Conservation (phyloP, 805 yeast species). For the Spathaspora hagerdaliae region DNA sequence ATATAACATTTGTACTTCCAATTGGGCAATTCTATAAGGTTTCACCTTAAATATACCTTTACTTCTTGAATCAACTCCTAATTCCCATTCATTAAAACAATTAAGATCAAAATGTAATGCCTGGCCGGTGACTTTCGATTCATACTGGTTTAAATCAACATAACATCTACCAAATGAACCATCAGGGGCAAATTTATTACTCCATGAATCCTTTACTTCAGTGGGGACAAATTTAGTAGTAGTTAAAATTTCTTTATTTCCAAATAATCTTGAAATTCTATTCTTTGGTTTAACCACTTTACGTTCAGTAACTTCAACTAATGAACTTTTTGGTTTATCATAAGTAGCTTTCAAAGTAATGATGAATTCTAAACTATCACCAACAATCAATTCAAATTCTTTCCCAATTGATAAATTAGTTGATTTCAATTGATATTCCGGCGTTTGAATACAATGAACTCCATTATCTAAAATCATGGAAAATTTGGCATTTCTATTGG, state of each 20-base stretch:
- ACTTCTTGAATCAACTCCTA: conserved; percentile 21
- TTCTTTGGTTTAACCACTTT: conserved; percentile 43
- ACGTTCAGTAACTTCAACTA: conserved; percentile 59
- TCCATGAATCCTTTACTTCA: conserved; percentile 58
- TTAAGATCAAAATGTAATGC: conserved; percentile 51
- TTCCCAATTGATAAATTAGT: conserved; percentile 46
- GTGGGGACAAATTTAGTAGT: conserved; percentile 51
- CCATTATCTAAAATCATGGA: conserved; percentile 72
- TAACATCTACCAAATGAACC: conserved; percentile 87
- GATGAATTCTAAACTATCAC: conserved; percentile 56
- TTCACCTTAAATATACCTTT: conserved; percentile 26
- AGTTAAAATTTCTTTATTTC: conserved; percentile 44
- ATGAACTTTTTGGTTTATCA: conserved; percentile 44
- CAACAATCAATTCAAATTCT: conserved; percentile 76
- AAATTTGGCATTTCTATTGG: conserved; percentile 42
- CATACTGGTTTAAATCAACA: conserved; percentile 57
- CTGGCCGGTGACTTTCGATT: conserved; percentile 51
- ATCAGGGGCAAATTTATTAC: conserved; percentile 64
- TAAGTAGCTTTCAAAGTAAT: conserved; percentile 70
- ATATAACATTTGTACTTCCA: conserved; percentile 65
- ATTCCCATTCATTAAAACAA: conserved; percentile 81
- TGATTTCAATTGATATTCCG: conserved; percentile 39
- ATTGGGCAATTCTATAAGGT: conserved; percentile 62
- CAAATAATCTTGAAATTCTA: conserved; percentile 44
- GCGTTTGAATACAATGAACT: conserved; percentile 69